These are phyloP conservation scores for Cryptosporidium bovis DNA, from an alignment of 169 alveolate species.

Conservation along the genomic window DNA sequence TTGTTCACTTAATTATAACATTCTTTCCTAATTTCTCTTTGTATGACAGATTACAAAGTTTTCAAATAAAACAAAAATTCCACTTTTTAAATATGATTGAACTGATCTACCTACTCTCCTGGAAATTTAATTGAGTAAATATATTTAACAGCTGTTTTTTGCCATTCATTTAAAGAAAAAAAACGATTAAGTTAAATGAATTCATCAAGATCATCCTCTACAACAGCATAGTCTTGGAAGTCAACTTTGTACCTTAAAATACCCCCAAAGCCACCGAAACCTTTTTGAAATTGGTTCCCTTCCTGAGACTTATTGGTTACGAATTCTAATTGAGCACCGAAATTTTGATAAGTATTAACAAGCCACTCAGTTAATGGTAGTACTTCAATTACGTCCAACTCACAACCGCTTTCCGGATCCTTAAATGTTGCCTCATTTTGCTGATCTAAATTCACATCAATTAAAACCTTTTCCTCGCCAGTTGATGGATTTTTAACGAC, in stretches of 20 bases:
- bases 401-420: slow-evolving; percentile 86
- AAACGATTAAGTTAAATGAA: slow-evolving; percentile 22
- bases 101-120: too few species aligned
- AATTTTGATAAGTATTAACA: slow-evolving; percentile 93
- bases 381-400: slow-evolving; percentile 91
- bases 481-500: slow-evolving; percentile 87
- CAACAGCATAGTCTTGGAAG: slow-evolving; percentile 82
- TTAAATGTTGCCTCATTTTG: slow-evolving; percentile 79
- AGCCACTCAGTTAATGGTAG: slow-evolving; percentile 97
- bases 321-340: slow-evolving; percentile 94
- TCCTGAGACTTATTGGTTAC: slow-evolving; percentile 97
- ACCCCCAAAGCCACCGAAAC: slow-evolving; percentile 99
- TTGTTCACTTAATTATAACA: too few species aligned
- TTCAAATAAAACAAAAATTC: too few species aligned
- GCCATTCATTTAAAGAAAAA: too few species aligned
- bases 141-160: too few species aligned
- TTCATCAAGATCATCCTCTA: slow-evolving; percentile 80
- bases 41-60: too few species aligned
- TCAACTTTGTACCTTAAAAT: slow-evolving; percentile 95
- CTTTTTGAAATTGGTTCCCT: slow-evolving; percentile 98
- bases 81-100: too few species aligned
- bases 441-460: slow-evolving; percentile 82
- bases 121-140: too few species aligned
- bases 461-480: slow-evolving; percentile 84
- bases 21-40: too few species aligned